These are phyloP conservation scores for Phytopythium kandeliae DNA, from an alignment of 352 stramenopile species.

Conservation along the genomic window DNA sequence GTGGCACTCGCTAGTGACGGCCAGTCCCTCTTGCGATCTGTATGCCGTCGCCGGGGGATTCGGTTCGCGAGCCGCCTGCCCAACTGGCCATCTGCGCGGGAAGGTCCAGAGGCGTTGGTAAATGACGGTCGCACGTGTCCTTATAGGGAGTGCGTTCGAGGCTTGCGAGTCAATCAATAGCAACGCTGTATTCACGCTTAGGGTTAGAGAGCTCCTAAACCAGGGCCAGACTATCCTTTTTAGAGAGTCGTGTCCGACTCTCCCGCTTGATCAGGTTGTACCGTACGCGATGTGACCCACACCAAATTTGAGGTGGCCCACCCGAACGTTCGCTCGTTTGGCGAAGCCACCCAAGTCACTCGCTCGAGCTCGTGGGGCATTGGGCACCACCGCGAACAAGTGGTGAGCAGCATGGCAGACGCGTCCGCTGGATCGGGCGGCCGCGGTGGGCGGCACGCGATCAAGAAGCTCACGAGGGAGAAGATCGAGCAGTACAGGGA, in stretches of 20 bases:
- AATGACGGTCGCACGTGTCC: not conserved
- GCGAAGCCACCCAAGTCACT: too few relatives aligned
- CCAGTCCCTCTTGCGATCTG: not conserved
- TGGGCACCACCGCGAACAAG: too few relatives aligned
- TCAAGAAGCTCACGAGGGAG: slow-evolving; percentile 86
- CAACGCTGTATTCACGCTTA: too few relatives aligned
- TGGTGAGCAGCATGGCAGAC: too few relatives aligned
- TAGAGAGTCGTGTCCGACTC: not conserved
- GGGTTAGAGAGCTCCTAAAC: not conserved
- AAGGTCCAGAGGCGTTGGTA: not conserved
- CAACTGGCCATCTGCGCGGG: slow-evolving; percentile 5
- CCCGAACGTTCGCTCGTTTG: too few relatives aligned
- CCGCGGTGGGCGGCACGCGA: slow-evolving; percentile 34
- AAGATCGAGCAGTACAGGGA: slow-evolving; percentile 53
- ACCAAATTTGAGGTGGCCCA: too few relatives aligned
- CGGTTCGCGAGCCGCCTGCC: not conserved
- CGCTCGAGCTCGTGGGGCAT: too few relatives aligned
- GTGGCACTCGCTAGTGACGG: too few relatives aligned
- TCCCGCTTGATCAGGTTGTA: too few relatives aligned
- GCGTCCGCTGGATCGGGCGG: too few relatives aligned
- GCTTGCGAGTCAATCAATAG: too few relatives aligned
- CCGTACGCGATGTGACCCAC: too few relatives aligned
- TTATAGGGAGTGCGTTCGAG: not conserved
- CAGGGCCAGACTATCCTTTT: not conserved
- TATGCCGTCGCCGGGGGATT: not conserved